phyloP scores from a whole-genome alignment of 257 asterid species.

The Schizonepeta tenuifolia region DNA sequence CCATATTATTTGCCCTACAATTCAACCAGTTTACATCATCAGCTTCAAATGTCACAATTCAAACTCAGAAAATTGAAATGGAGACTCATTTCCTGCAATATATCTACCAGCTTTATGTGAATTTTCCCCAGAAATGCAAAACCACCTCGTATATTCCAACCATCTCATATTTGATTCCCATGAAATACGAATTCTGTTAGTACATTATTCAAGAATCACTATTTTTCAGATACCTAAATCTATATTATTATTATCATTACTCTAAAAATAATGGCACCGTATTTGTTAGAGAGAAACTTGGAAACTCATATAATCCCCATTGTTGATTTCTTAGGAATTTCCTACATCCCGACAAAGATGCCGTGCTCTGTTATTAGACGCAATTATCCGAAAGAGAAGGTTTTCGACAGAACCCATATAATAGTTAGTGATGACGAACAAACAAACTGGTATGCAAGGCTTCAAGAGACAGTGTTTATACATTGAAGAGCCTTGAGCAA shows the following conservation, averaged over 20 bases:
- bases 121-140: neutral
- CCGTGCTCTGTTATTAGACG: neutral
- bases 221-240: slow-evolving; percentile 35
- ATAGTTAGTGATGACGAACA: too few relatives aligned
- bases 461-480: too few relatives aligned
- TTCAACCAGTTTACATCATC: neutral
- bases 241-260: too few relatives aligned
- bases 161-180: neutral
- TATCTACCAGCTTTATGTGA: neutral
- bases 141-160: neutral
- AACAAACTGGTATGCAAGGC: too few relatives aligned
- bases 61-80: too few relatives aligned
- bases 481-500: neutral
- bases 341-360: neutral
- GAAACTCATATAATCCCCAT: slow-evolving; percentile 29
- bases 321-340: slow-evolving; percentile 18
- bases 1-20: neutral
- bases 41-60: neutral
- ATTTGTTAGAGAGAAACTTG: too few relatives aligned
- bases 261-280: too few relatives aligned
- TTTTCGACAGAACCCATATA: too few relatives aligned
- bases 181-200: too few relatives aligned
- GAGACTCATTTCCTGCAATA: neutral
- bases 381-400: too few relatives aligned
- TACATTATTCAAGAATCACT: slow-evolving; percentile 32